These are phyloP conservation scores for Dendryphion nanum DNA, from an alignment of 2,329 filamentous ascomycete species.

Conservation along the genomic window DNA sequence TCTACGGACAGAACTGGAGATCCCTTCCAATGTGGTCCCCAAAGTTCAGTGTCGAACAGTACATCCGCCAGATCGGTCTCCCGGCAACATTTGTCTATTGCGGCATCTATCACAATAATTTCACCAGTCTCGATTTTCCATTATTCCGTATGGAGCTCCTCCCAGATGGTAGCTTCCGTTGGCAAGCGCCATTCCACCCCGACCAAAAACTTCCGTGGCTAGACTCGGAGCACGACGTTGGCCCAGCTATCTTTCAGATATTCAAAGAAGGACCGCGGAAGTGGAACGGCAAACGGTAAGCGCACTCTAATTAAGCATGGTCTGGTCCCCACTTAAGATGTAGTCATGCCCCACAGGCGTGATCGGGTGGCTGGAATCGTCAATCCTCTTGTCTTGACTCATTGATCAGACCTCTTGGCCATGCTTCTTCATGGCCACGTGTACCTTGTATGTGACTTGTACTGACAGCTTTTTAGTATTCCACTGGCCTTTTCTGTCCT, in stretches of 20 bases:
- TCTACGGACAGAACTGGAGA: conserved; percentile 74
- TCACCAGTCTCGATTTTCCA: conserved; percentile 87
- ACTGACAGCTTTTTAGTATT: conserved; percentile 56
- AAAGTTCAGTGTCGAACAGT: conserved; percentile 91
- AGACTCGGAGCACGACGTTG: conserved; percentile 94
- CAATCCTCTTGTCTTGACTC: conserved; percentile 5
- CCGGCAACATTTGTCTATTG: conserved; percentile 93
- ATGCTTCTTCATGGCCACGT: conserved; percentile 13
- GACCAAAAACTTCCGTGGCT: conserved; percentile 89
- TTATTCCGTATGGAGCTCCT: conserved; percentile 93
- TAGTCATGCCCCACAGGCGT: not conserved
- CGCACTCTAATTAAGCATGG: conserved; percentile 12
- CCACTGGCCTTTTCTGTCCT: conserved; percentile 89
- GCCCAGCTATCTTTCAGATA: conserved; percentile 85
- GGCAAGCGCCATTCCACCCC: conserved; percentile 92
- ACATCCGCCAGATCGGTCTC: conserved; percentile 77
- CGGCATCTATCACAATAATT: conserved; percentile 99
- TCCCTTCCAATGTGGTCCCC: conserved; percentile 86
- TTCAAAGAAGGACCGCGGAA: conserved; percentile 89
- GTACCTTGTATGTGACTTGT: conserved; percentile 10
- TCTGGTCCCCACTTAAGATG: not conserved
- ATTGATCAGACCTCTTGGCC: conserved; percentile 1
- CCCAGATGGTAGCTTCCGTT: conserved; percentile 79
- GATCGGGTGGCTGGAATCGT: conserved; percentile 1
- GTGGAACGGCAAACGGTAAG: conserved; percentile 73